Conservation (phyloP, 257 asterid species). For the Haberlea rhodopensis region DNA sequence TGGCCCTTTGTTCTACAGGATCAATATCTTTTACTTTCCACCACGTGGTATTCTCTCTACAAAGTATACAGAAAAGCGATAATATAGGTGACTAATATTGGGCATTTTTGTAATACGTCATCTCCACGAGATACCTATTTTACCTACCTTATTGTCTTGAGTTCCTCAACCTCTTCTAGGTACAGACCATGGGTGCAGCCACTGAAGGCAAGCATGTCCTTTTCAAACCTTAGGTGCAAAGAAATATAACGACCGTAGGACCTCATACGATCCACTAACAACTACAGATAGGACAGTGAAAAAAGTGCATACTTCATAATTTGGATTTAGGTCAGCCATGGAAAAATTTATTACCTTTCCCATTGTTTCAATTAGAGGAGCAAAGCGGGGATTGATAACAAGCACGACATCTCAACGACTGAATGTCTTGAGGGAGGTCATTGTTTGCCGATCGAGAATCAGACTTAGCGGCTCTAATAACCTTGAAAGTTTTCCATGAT, state of each 20-base stretch:
- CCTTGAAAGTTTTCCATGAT: slow-evolving; percentile 36
- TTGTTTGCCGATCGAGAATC: slow-evolving; percentile 95
- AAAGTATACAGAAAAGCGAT: slow-evolving; percentile 22
- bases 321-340: slow-evolving; percentile 9
- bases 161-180: slow-evolving; percentile 80
- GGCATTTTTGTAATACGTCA: slow-evolving; percentile 2
- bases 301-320: slow-evolving; percentile 10
- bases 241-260: slow-evolving; percentile 80
- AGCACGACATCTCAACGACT: slow-evolving; percentile 90
- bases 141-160: slow-evolving; percentile 67
- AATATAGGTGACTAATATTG: slow-evolving; percentile 3
- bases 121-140: slow-evolving; percentile 11
- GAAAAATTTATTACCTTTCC: slow-evolving; percentile 58
- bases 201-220: slow-evolving; percentile 97
- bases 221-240: slow-evolving; percentile 90
- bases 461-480: slow-evolving; percentile 92
- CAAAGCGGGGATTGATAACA: slow-evolving; percentile 87
- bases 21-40: slow-evolving; percentile 97
- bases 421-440: slow-evolving; percentile 87
- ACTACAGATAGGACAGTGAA: slow-evolving; percentile 41
- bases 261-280: slow-evolving; percentile 86
- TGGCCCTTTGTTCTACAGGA: slow-evolving; percentile 78
- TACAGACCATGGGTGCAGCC: slow-evolving; percentile 92
- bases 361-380: slow-evolving; percentile 85
- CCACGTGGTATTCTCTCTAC: slow-evolving; percentile 85